Conservation (phyloP, 139 green algal genomes). For the Pycnococcus provasolii region DNA sequence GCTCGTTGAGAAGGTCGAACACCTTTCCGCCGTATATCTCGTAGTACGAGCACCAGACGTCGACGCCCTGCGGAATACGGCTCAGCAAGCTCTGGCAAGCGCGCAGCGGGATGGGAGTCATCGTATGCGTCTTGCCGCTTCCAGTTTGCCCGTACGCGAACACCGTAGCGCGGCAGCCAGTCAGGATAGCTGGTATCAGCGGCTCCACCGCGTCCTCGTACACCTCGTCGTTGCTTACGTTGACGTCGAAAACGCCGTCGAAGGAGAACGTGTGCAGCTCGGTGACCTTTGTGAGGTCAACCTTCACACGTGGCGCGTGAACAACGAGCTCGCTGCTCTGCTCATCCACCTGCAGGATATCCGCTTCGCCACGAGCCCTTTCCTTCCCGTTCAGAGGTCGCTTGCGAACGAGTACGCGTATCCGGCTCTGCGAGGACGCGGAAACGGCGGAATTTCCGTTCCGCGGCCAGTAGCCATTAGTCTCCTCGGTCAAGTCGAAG, state of each 20-base stretch:
- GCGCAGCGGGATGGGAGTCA: conserved; percentile 81
- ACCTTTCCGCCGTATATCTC: conserved; percentile 96
- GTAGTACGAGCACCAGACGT: conserved; percentile 72
- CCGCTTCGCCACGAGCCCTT: not conserved
- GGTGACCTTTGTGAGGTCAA: conserved; percentile 81
- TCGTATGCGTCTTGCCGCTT: conserved; percentile 93
- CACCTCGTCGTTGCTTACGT: conserved; percentile 77
- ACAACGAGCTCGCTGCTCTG: conserved; percentile 8
- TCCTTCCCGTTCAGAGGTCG: conserved; percentile 85
- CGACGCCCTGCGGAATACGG: conserved; percentile 20
- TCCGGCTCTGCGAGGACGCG: conserved; percentile 20
- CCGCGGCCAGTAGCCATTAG: no score
- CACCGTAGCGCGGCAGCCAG: conserved; percentile 70
- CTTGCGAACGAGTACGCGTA: conserved; percentile 86
- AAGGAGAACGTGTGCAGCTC: conserved; percentile 84
- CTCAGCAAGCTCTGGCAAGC: conserved; percentile 74
- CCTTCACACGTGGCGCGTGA: conserved; percentile 29
- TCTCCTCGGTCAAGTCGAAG: no score
- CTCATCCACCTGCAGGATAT: not conserved
- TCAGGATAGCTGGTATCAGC: conserved; percentile 83
- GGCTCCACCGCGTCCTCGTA: conserved; percentile 79
- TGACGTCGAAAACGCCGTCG: conserved; percentile 81
- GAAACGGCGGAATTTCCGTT: no score
- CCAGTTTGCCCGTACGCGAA: conserved; percentile 88
- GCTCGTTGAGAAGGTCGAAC: conserved; percentile 88